A percentile compares a stretch with the other conserved stretches of the same genome.
Conservation (phyloP, 805 yeast species). For the Wickerhamomyces bovis region DNA sequence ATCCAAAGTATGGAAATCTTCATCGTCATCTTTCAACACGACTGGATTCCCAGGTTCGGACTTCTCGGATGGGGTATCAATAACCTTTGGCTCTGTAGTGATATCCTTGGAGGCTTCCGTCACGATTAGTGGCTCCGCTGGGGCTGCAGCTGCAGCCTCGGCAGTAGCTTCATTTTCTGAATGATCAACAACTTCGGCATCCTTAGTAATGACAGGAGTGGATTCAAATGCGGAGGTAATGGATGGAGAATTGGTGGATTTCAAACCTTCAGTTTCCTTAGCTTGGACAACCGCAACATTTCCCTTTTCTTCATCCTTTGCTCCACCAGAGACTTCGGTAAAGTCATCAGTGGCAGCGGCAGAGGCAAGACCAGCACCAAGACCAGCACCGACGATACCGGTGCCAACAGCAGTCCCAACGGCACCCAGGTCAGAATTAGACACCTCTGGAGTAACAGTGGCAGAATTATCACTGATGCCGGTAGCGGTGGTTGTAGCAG, state of each 20-base stretch:
- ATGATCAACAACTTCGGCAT: background rate
- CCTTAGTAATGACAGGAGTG: background rate
- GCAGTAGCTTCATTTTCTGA: background rate
- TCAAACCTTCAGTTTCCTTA: background rate
- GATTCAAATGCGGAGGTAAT: background rate
- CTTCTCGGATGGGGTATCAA: background rate
- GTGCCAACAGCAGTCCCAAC: background rate
- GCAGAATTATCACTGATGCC: background rate
- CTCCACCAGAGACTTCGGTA: background rate
- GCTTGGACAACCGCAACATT: no score
- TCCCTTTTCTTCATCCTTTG: no score
- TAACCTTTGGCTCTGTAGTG: background rate
- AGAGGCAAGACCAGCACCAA: background rate
- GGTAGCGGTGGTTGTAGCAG: constrained; percentile 3
- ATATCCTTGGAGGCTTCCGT: background rate
- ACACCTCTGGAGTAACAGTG: background rate
- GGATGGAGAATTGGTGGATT: background rate
- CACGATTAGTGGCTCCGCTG: background rate
- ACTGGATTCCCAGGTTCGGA: constrained; percentile 1
- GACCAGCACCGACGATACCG: background rate
- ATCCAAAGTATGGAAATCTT: constrained; percentile 14
- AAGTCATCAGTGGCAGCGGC: background rate
- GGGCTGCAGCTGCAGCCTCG: background rate
- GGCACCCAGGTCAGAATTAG: constrained; percentile 1
- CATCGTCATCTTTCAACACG: constrained; percentile 4